Evolutionary conservation across 768 basidiomycete genomes (phyloP), one percentile per base, ranked within the genome.

Genomic region (Asterophora lycoperdoides): DNA sequence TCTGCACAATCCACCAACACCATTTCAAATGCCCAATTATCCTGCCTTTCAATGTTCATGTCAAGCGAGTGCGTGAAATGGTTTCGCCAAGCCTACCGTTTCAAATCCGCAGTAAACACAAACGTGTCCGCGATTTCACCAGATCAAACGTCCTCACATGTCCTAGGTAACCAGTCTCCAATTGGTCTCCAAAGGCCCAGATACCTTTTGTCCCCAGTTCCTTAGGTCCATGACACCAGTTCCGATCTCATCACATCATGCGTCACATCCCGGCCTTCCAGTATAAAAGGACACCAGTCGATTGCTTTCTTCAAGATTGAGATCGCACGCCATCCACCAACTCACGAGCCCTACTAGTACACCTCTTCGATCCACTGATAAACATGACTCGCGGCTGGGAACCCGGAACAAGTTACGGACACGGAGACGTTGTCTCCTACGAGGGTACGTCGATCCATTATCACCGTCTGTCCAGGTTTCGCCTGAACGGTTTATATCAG

Each of bases 381-480:
- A 47, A 7, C 18, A 54, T 54, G 53, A 42, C 53, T 29, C 40
- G 29, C 35, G 18, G 5, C 39, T 54, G 53, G 53, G 48, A 54
- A 35, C 48, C 53, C 20, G 53, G 53, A 14, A 50, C 43, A 14
- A 5, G 29, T 18, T 54, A 54, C 17, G 18, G 1, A 14, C 10
- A 6, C 13, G 53, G 53, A 39, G 72, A 76, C 44, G 67, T 80
- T 26, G 85, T 88, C 51, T 63, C 65, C 38, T 87, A 69, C 59
- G 55, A 84, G 58, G 79, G 86, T 79, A 53, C 17, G 58, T 50
- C 9, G 39, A 35, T 18, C 42, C 10, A 46, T 36, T 17, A 17
- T 56, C 3, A 23, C 41, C 14, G 33, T 40, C 18, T 42, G 13
- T 7, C 33, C 18, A 30, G 40, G 26, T 5, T 35, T 46, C 36